Conservation (phyloP, 1,139 yeast genomes). For the Blastobotrys buckinghamii region DNA sequence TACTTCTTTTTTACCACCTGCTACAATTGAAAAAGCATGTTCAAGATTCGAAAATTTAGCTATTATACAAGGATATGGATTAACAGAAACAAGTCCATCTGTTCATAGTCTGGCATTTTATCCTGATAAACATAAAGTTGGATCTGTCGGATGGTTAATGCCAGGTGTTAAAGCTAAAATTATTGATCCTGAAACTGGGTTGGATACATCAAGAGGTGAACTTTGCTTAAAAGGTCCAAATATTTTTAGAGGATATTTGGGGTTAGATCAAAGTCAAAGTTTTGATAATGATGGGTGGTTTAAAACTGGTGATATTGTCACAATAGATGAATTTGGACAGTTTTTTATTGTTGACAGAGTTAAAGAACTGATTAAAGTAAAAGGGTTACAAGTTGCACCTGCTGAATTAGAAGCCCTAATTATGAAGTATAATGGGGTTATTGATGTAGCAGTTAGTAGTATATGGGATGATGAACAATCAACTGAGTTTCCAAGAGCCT, state of each 20-base stretch:
- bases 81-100: conserved; percentile 40
- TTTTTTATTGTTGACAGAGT: conserved; percentile 65
- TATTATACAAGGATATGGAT: conserved; percentile 64
- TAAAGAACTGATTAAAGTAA: conserved; percentile 74
- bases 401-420: conserved; percentile 68
- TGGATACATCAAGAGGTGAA: conserved; percentile 46
- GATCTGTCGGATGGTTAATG: conserved; percentile 44
- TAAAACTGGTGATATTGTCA: conserved; percentile 72
- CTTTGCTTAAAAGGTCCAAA: conserved; percentile 67
- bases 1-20: conserved; percentile 36
- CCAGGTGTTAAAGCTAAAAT: conserved; percentile 42
- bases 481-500: conserved; percentile 37
- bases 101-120: background rate
- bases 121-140: conserved; percentile 9
- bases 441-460: conserved; percentile 36
- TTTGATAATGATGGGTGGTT: conserved; percentile 59
- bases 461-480: conserved; percentile 29
- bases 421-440: conserved; percentile 38
- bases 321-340: conserved; percentile 47
- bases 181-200: conserved; percentile 39
- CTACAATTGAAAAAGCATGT: conserved; percentile 25
- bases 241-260: conserved; percentile 54
- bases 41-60: conserved; percentile 17
- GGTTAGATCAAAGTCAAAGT: conserved; percentile 43
- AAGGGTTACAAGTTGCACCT: conserved; percentile 80